Conservation (phyloP, 768 basidiomycete genomes). For the Podaxis carcinomalis region DNA sequence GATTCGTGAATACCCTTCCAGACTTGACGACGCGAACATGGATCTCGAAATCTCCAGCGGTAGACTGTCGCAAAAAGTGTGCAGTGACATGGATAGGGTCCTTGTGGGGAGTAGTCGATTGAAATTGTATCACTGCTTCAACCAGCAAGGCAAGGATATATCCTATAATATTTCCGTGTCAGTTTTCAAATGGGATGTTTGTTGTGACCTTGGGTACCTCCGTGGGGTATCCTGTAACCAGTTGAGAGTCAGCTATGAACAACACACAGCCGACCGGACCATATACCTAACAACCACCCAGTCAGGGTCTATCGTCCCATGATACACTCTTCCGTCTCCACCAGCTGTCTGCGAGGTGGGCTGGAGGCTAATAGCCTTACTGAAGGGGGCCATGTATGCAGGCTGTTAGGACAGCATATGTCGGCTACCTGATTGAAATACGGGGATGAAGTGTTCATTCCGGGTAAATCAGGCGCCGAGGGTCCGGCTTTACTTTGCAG, state of each 20-base stretch:
- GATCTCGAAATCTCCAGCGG: conserved; percentile 38
- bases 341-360: conserved; percentile 10
- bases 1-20: conserved; percentile 51
- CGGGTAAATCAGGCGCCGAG: not conserved
- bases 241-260: conserved; percentile 5
- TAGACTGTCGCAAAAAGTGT: conserved; percentile 49
- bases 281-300: conserved; percentile 46
- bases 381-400: conserved; percentile 37
- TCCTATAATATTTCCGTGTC: conserved; percentile 33
- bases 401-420: not conserved
- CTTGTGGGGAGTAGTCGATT: conserved; percentile 40
- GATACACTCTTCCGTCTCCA: conserved; percentile 21
- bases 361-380: conserved; percentile 27
- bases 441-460: not conserved
- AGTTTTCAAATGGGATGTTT: not conserved
- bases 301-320: conserved; percentile 38
- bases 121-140: conserved; percentile 49
- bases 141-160: conserved; percentile 54
- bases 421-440: not conserved
- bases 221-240: conserved; percentile 43
- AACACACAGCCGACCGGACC: not conserved
- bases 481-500: not conserved
- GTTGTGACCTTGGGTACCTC: conserved; percentile 31
- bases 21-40: conserved; percentile 42
- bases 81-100: conserved; percentile 61